phyloP scores from a whole-genome alignment of 257 asterid species.

The Rauvolfia tetraphylla region DNA sequence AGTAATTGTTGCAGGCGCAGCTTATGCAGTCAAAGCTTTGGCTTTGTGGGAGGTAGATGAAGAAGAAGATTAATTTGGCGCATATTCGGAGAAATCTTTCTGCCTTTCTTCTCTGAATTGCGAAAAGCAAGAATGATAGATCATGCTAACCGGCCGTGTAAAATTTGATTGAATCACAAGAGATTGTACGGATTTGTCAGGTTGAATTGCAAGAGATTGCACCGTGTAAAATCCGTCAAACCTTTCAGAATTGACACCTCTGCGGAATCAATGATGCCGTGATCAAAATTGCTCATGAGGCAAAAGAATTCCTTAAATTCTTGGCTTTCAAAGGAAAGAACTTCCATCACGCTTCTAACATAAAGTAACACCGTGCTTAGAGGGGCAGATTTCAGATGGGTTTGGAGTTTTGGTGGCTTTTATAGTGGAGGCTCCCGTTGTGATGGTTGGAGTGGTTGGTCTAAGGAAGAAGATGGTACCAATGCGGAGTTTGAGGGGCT shows the following conservation, averaged over 20 bases:
- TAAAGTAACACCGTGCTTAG: not conserved
- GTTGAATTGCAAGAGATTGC: not conserved
- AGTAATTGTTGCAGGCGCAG: constrained; percentile 56
- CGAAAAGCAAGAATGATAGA: not conserved
- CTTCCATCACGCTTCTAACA: not conserved
- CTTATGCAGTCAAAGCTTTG: constrained; percentile 60
- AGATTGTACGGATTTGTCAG: not conserved
- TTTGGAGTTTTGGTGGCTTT: no score
- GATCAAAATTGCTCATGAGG: not conserved
- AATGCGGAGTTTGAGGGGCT: no score
- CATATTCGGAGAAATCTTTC: not conserved
- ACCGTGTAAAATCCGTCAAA: no score
- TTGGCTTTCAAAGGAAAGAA: not conserved
- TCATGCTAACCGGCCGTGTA: not conserved
- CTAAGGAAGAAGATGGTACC: no score
- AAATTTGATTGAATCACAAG: not conserved
- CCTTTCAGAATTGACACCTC: no score
- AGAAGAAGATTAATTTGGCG: constrained; percentile 9
- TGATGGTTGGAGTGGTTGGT: no score
- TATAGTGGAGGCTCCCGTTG: no score
- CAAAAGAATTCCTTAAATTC: not conserved
- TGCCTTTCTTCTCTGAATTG: not conserved
- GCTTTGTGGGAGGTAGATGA: constrained; percentile 73
- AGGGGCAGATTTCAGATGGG: no score
- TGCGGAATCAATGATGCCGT: not conserved